Percentiles rank a stretch among this genome's conserved stretches.
Evolutionary conservation across 805 yeast species (phyloP).

Genomic region (Hanseniaspora jakobsenii): DNA sequence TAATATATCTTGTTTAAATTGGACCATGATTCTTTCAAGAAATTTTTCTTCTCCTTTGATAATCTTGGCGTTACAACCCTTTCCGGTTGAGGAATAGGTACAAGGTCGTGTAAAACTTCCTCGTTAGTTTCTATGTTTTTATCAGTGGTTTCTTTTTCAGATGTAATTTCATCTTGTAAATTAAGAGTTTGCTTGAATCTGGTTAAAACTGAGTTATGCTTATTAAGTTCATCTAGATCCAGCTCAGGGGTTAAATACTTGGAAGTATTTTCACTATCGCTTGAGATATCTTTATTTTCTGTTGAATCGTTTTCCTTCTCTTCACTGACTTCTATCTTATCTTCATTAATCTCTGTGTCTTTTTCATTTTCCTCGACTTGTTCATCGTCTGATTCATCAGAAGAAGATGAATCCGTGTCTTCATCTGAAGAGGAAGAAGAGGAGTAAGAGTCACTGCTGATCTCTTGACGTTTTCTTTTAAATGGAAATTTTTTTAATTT

Average conservation of each 20-base stretch:
- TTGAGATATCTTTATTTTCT: too few relatives aligned
- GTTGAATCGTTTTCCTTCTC: conserved; percentile 12
- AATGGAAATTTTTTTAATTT: conserved; percentile 19
- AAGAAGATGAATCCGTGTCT: conserved; percentile 16
- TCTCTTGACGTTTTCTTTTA: conserved; percentile 20
- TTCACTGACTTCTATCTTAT: conserved; percentile 14
- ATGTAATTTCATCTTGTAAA: conserved; percentile 22
- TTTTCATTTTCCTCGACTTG: conserved; percentile 16
- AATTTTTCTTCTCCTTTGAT: conserved; percentile 29
- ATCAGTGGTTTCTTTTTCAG: conserved; percentile 12
- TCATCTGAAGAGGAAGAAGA: conserved; percentile 12
- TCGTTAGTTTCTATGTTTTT: conserved; percentile 22
- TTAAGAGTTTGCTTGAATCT: conserved; percentile 39
- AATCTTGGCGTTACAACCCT: conserved; percentile 23
- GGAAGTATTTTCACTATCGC: conserved; percentile 8
- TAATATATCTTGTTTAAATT: conserved; percentile 24
- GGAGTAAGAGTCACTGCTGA: conserved; percentile 13
- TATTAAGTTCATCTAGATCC: conserved; percentile 22
- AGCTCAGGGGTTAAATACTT: background rate
- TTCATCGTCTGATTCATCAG: conserved; percentile 16
- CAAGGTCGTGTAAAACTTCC: conserved; percentile 34
- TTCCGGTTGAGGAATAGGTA: conserved; percentile 78
- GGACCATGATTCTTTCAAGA: conserved; percentile 24
- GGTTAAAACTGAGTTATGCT: conserved; percentile 40
- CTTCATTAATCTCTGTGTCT: conserved; percentile 18